Evolutionary conservation across 2,329 filamentous ascomycete species (phyloP), one percentile per base, ranked within the genome.

Genomic region (Colletotrichum higginsianum): DNA sequence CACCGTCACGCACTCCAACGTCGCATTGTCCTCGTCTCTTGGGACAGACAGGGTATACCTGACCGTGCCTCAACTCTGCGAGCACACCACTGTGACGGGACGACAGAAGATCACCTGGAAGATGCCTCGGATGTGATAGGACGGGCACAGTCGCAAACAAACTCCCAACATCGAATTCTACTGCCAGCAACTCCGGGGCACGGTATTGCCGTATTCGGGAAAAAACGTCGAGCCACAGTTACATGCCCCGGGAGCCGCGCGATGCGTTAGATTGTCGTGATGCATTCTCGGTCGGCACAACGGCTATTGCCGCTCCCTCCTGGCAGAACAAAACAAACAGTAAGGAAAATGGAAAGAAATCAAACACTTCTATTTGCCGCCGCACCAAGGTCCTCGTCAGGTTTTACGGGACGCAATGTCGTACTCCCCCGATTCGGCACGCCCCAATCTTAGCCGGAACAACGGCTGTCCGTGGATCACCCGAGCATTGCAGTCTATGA

Each of bases 1-100:
- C 64, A 67, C 63, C 60, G 46, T 61, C 60, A 46, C 61, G 53
- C 47, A 63, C 61, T 63, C 56, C 52, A 67, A 56, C 49, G 67
- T 71, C 67, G 67, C 67, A 71, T 68, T 52, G 64, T 52, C 62
- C 52, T 71, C 44, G 30, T 68, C 58, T 47, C 64, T 67, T 58
- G 47, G 42, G 52, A 61, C 42, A 57, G 58, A 50, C 67, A 71
- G 38, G 56, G 67, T 67, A 50, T 50, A 21, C 47, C 44, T 13
- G 44, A 47, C 18, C 18, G 46, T 47, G 18, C 61, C 46, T 47
- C n/a, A 44, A 60, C 26, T 58, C 38, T 12, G 38, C 40, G 35
- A 52, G 9, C 46, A 58, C 58, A 47, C 52, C 58, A 53, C 61
- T 58, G 52, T 63, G 53, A 67, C 26, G 53, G 61, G 46, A 42